These are phyloP conservation scores for Pseudogymnoascus sp. DNA, from an alignment of 2,329 filamentous ascomycete genomes.

Conservation along the genomic window DNA sequence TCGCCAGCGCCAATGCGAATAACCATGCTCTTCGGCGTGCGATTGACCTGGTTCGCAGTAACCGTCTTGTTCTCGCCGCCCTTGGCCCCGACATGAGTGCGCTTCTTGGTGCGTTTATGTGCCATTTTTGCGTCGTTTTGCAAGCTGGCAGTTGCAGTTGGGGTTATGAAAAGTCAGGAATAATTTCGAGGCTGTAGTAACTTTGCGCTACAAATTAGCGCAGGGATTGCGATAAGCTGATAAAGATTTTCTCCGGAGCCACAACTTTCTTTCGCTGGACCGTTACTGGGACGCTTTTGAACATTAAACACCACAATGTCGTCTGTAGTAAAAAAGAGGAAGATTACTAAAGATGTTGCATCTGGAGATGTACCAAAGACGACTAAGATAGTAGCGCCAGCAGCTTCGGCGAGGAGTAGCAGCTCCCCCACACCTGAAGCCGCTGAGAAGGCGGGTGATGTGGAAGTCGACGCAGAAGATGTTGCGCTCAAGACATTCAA, in stretches of 20 bases:
- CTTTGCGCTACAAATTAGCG: constrained; percentile 23
- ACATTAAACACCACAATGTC: constrained; percentile 19
- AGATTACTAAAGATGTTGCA: constrained; percentile 20
- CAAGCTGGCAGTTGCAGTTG: constrained; percentile 13
- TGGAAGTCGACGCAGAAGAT: constrained; percentile 18
- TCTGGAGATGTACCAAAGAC: constrained; percentile 9
- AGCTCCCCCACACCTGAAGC: constrained; percentile 22
- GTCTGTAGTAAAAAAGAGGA: constrained; percentile 26
- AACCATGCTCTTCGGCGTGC: constrained; percentile 91
- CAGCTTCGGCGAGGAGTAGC: constrained; percentile 14
- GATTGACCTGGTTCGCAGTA: constrained; percentile 49
- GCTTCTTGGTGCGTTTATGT: constrained; percentile 74
- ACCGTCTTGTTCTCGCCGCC: constrained; percentile 44
- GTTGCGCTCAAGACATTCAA: constrained; percentile 36
- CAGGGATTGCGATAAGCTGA: constrained; percentile 24
- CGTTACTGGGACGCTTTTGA: constrained; percentile 8
- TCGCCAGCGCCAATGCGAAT: constrained; percentile 93
- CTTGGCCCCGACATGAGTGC: constrained; percentile 67
- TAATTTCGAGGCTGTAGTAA: constrained; percentile 18
- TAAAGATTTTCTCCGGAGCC: constrained; percentile 21
- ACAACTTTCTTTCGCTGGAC: constrained; percentile 7
- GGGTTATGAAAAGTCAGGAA: constrained; percentile 16
- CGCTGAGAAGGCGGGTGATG: constrained; percentile 12
- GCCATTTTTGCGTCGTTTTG: constrained; percentile 51
- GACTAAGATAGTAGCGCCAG: constrained; percentile 10